Evolutionary conservation across 257 asterid genomes (phyloP), one percentile per base, ranked within the genome.

Genomic region (Primulina tabacum): DNA sequence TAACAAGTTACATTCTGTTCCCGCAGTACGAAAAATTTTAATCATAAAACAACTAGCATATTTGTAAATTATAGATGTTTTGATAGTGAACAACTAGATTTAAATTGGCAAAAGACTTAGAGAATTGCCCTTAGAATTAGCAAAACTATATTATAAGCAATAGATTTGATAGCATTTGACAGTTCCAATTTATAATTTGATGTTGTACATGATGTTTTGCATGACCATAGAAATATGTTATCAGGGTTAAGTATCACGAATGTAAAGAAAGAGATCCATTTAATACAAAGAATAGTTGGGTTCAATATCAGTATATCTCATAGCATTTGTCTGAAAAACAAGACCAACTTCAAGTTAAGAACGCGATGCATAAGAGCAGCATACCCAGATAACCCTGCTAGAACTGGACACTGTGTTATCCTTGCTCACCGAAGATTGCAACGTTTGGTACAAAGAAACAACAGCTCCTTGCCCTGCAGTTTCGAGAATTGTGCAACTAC

Each of bases 401-500:
- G 88, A 79, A 74, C 74, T 81, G 26, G 87, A 73, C 20, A 70
- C 81, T 8, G 73, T 76, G 56, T 60, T 77, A 65, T 86, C 84
- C 74, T 65, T 79, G 66, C 50, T 85, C 52, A 90, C 73, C 68
- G 88, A 80, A 78, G 93, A 82, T 58, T 90, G 93, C 83, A 92
- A 74, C 57, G 92, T 88, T 81, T 88, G 93, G 81, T 85, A 88
- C n/a, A 92, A 79, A n/a, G 97, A 87, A 79, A 73, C 84, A 12
- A 84, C 73, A 28, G 95, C 92, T 73, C 98, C 98, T 60, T 88
- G 89, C 28, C 98, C 98, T 20, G 97, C 98, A 38, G 96, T 87
- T 72, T 92, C 98, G 73, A 92, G 97, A 86, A 90, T 75, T 37
- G 85, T 87, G 87, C 93, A 92, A 75, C 93, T 90, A 64, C 97